A percentile compares a stretch with the other conserved stretches of the same genome.
Evolutionary conservation across 2,329 filamentous ascomycete species (phyloP).

Genomic region (Alternaria alternata): DNA sequence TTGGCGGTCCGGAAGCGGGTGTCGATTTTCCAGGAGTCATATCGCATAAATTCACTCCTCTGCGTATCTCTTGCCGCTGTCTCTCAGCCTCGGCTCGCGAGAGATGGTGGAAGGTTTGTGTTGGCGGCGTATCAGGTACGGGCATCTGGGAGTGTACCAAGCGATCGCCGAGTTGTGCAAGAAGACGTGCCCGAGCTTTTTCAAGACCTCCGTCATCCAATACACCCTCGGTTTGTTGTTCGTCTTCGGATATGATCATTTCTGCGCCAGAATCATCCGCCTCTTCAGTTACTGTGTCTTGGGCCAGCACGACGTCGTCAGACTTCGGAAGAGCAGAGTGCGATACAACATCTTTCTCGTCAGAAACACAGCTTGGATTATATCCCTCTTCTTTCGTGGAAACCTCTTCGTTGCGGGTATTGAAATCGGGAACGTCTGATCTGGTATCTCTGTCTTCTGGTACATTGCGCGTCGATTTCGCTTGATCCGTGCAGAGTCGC

Average conservation of each 20-base stretch:
- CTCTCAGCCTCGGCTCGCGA: constrained; percentile 35
- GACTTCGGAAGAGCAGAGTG: background rate
- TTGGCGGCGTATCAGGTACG: background rate
- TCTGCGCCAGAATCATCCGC: constrained; percentile 22
- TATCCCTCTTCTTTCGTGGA: background rate
- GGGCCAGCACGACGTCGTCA: background rate
- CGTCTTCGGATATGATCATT: constrained; percentile 35
- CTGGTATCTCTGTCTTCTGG: background rate
- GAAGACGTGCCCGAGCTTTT: constrained; percentile 58
- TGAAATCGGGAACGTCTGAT: background rate
- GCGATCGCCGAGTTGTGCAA: constrained; percentile 51
- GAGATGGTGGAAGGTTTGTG: constrained; percentile 1
- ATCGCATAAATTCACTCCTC: constrained; percentile 7
- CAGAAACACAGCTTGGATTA: background rate
- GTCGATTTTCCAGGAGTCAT: background rate
- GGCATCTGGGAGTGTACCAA: constrained; percentile 33
- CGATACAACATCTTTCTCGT: background rate
- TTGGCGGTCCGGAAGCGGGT: background rate
- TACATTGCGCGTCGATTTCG: background rate
- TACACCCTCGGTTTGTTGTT: constrained; percentile 17
- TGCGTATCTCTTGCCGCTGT: constrained; percentile 27
- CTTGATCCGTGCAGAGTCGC: constrained; percentile 20
- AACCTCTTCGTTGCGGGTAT: background rate
- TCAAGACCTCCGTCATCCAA: constrained; percentile 53
- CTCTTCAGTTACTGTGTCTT: constrained; percentile 5